phyloP scores from a whole-genome alignment of 1,284 basidiomycete genomes.

The Inonotus hispidus region DNA sequence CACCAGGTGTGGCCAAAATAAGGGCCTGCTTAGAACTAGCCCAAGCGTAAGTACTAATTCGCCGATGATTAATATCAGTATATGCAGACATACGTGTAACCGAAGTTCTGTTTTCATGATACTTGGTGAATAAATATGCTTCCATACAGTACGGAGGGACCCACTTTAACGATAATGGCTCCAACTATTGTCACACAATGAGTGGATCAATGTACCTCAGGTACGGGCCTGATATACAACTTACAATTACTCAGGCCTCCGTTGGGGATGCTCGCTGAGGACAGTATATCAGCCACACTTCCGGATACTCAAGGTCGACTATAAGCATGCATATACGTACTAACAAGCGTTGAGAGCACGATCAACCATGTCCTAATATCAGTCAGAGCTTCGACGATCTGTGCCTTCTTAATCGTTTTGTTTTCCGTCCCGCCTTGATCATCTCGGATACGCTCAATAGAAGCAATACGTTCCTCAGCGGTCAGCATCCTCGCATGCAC shows the following conservation, averaged over 20 bases:
- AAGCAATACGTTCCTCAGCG: conserved; percentile 56
- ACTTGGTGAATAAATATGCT: not conserved
- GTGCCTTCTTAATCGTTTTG: conserved; percentile 53
- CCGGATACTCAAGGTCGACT: not conserved
- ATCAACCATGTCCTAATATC: conserved; percentile 65
- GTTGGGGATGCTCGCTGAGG: conserved; percentile 54
- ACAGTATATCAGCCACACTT: conserved; percentile 16
- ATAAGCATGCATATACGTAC: conserved; percentile 33
- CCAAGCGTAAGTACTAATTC: not conserved
- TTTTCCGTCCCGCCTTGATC: conserved; percentile 63
- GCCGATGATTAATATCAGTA: not conserved
- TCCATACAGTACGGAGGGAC: not conserved
- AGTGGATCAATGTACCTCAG: not conserved
- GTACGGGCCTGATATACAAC: conserved; percentile 21
- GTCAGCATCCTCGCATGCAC: conserved; percentile 54
- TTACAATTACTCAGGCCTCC: conserved; percentile 60
- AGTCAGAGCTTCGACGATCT: conserved; percentile 50
- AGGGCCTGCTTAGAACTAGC: conserved; percentile 54
- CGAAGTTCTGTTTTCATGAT: conserved; percentile 50
- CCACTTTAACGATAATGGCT: conserved; percentile 37
- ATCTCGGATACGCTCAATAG: conserved; percentile 60
- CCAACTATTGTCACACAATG: conserved; percentile 37
- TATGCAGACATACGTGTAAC: conserved; percentile 53
- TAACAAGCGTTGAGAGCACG: conserved; percentile 50
- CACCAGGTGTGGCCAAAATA: conserved; percentile 57